These are phyloP conservation scores for Naegleria gruberi DNA, from an alignment of 208 protist species.

Conservation along the genomic window DNA sequence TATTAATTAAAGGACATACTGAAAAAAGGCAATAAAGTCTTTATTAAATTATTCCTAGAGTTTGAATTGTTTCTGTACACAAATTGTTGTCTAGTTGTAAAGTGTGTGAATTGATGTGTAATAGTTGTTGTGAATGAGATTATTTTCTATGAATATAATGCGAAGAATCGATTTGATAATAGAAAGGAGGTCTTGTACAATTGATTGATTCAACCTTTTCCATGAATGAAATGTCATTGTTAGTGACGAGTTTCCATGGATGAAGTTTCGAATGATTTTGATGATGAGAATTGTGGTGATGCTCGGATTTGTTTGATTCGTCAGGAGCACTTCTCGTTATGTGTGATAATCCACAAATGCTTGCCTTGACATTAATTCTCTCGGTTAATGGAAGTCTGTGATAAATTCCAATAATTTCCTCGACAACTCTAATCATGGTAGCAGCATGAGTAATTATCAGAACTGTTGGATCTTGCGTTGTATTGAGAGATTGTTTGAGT, in stretches of 20 bases:
- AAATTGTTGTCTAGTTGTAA: too few relatives aligned
- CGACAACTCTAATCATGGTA: neutral
- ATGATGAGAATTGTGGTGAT: neutral
- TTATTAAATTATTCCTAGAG: too few relatives aligned
- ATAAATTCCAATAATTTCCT: neutral
- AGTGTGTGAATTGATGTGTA: too few relatives aligned
- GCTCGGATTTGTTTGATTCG: neutral
- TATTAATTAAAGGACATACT: too few relatives aligned
- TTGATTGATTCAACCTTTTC: neutral
- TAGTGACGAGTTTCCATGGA: neutral
- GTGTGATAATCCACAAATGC: neutral
- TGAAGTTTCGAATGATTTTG: neutral
- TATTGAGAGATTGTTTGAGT: neutral
- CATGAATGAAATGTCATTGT: neutral
- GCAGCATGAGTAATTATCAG: neutral
- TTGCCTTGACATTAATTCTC: neutral
- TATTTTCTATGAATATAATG: neutral
- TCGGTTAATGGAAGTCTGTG: neutral
- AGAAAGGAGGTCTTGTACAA: neutral
- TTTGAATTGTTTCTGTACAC: too few relatives aligned
- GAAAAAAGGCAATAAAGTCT: too few relatives aligned
- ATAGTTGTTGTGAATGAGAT: neutral
- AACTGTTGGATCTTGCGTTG: neutral
- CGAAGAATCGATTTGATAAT: neutral
- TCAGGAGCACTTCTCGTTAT: neutral